phyloP scores from a whole-genome alignment of 371 early-diverging fungal genomes.

The Lichtheimia hyalospora region DNA sequence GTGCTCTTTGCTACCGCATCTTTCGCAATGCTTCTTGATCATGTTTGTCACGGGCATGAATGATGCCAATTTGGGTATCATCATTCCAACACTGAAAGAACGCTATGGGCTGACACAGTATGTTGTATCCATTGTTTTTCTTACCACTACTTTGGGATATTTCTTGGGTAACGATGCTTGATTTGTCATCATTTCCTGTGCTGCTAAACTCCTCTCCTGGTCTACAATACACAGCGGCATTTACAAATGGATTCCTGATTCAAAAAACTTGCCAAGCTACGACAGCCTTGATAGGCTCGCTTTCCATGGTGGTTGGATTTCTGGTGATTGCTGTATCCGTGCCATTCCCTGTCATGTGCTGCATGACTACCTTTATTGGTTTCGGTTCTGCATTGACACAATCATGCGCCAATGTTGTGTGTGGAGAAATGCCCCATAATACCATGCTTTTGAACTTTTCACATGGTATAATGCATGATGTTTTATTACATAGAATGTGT shows the following conservation, averaged over 20 bases:
- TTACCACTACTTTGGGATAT: conserved; percentile 21
- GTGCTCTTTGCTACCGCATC: background rate
- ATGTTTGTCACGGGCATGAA: conserved; percentile 25
- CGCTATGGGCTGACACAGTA: conserved; percentile 22
- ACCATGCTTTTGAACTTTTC: conserved; percentile 21
- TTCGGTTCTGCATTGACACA: conserved; percentile 18
- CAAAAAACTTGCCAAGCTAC: conserved; percentile 13
- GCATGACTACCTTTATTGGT: conserved; percentile 19
- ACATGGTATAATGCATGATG: conserved; percentile 15
- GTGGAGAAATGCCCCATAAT: conserved; percentile 16
- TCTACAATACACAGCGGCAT: conserved; percentile 11
- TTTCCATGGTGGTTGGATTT: conserved; percentile 4
- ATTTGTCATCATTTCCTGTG: background rate
- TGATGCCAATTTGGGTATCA: conserved; percentile 28
- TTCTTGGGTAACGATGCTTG: conserved; percentile 10
- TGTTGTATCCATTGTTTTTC: conserved; percentile 24
- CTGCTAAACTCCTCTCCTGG: background rate
- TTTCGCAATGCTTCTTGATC: conserved; percentile 18
- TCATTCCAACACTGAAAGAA: conserved; percentile 22
- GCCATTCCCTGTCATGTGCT: conserved; percentile 25
- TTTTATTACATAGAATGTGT: background rate
- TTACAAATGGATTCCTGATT: conserved; percentile 23
- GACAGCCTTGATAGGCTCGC: conserved; percentile 15
- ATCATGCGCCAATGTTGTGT: conserved; percentile 21
- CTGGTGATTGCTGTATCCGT: conserved; percentile 14